These are phyloP conservation scores for Aspergillus hiratsukae DNA, from an alignment of 2,329 filamentous ascomycete species.

Conservation along the genomic window DNA sequence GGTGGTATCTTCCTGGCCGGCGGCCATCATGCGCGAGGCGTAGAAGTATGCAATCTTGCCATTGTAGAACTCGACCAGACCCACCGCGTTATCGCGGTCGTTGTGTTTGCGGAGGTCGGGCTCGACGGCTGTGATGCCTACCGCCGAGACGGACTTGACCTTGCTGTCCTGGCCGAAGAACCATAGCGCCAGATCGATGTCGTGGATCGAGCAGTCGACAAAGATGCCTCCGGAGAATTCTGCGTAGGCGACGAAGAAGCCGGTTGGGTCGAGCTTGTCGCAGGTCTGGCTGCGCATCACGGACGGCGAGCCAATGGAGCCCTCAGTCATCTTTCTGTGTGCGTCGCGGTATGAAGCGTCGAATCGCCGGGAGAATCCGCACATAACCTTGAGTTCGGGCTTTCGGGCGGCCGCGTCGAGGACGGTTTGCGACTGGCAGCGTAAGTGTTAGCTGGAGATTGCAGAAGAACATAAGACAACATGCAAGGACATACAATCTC, in stretches of 20 bases:
- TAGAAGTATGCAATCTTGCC: constrained; percentile 63
- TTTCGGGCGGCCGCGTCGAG: constrained; percentile 50
- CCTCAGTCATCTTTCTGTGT: constrained; percentile 47
- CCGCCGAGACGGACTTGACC: constrained; percentile 53
- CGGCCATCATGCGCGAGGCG: constrained; percentile 62
- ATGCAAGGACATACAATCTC: constrained; percentile 47
- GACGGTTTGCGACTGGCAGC: constrained; percentile 53
- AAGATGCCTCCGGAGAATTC: constrained; percentile 64
- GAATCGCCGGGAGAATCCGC: constrained; percentile 57
- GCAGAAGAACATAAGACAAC: neutral
- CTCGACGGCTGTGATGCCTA: constrained; percentile 57
- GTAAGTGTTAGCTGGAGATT: neutral
- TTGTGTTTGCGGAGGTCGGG: constrained; percentile 54
- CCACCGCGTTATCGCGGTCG: constrained; percentile 60
- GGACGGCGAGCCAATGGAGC: constrained; percentile 56
- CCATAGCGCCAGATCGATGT: constrained; percentile 63
- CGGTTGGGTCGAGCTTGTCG: constrained; percentile 60
- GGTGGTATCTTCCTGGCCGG: constrained; percentile 63
- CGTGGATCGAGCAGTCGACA: constrained; percentile 67
- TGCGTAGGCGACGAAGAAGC: constrained; percentile 66
- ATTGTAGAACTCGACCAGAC: constrained; percentile 61
- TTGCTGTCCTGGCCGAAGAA: constrained; percentile 54
- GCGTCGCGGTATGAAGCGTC: constrained; percentile 59
- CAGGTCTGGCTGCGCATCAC: constrained; percentile 63
- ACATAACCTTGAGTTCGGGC: constrained; percentile 56